Evolutionary conservation across 768 basidiomycete genomes (phyloP).

Genomic region (Gautieria morchelliformis): DNA sequence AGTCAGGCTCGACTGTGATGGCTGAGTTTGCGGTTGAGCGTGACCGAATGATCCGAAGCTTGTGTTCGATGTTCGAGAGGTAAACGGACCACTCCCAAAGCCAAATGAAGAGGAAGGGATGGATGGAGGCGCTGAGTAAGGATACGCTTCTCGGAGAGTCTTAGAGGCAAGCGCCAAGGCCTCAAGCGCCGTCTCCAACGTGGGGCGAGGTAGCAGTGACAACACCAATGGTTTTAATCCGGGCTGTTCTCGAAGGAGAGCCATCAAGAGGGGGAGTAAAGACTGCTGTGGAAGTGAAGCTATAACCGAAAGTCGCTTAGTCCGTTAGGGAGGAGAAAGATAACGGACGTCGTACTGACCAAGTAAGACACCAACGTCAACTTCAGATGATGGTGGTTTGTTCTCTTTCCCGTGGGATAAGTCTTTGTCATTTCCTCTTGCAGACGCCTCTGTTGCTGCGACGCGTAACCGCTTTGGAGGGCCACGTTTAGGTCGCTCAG

Average conservation of each 20-base stretch:
- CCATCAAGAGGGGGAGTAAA: constrained; percentile 60
- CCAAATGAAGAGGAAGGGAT: constrained; percentile 25
- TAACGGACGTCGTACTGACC: constrained; percentile 37
- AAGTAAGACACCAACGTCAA: constrained; percentile 72
- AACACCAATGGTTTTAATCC: constrained; percentile 61
- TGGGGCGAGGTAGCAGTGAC: constrained; percentile 77
- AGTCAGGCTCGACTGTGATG: constrained; percentile 19
- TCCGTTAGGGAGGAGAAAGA: constrained; percentile 10
- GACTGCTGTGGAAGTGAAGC: constrained; percentile 75
- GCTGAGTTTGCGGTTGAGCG: constrained; percentile 7
- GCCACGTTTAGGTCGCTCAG: constrained; percentile 64
- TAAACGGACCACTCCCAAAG: constrained; percentile 13
- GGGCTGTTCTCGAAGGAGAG: constrained; percentile 59
- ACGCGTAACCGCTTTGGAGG: constrained; percentile 59
- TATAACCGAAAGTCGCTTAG: constrained; percentile 22
- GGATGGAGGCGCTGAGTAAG: constrained; percentile 49
- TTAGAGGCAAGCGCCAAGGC: constrained; percentile 57
- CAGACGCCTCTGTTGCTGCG: constrained; percentile 7
- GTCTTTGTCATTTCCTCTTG: constrained; percentile 19
- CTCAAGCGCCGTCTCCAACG: constrained; percentile 63
- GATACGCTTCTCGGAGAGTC: constrained; percentile 74
- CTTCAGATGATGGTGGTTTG: constrained; percentile 38
- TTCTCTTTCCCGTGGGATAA: constrained; percentile 38
- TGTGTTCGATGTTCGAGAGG: constrained; percentile 17
- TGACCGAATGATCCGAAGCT: constrained; percentile 21